Conservation (phyloP, 345 rosid genomes). For the Excoecaria cochinchinensis region DNA sequence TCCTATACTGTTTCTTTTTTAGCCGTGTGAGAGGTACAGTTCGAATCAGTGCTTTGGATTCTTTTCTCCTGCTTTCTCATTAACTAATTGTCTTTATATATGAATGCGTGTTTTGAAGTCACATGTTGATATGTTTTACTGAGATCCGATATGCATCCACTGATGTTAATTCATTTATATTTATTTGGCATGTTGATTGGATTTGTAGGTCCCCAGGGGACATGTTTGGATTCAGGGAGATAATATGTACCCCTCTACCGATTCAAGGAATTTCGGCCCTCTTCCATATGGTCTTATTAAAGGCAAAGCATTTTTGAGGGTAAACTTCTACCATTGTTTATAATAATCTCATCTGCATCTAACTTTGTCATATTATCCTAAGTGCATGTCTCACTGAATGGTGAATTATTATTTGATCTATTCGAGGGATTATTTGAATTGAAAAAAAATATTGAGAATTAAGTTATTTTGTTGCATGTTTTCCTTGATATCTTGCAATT, state of each 20-base stretch:
- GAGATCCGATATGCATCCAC: background rate
- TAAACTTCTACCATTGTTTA: conserved; percentile 24
- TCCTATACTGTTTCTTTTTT: too few species aligned
- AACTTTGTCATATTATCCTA: too few species aligned
- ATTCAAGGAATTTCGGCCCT: conserved; percentile 76
- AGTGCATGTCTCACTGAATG: too few species aligned
- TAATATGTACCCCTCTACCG: conserved; percentile 65
- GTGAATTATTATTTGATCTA: too few species aligned
- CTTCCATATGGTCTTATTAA: conserved; percentile 73
- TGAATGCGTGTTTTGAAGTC: background rate
- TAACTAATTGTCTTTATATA: background rate
- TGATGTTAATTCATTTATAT: background rate
- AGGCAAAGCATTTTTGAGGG: conserved; percentile 74
- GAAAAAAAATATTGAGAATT: too few species aligned
- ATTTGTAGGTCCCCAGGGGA: conserved; percentile 67
- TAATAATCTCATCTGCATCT: too few species aligned
- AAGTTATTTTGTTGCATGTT: too few species aligned
- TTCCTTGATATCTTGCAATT: too few species aligned
- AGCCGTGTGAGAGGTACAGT: too few species aligned
- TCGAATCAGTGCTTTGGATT: background rate
- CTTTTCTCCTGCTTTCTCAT: background rate
- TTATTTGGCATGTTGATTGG: background rate
- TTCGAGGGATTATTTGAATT: too few species aligned
- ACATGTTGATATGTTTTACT: background rate
- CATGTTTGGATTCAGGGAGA: conserved; percentile 95